phyloP scores from a whole-genome alignment of 805 yeast genomes.

The Candida suzukii region DNA sequence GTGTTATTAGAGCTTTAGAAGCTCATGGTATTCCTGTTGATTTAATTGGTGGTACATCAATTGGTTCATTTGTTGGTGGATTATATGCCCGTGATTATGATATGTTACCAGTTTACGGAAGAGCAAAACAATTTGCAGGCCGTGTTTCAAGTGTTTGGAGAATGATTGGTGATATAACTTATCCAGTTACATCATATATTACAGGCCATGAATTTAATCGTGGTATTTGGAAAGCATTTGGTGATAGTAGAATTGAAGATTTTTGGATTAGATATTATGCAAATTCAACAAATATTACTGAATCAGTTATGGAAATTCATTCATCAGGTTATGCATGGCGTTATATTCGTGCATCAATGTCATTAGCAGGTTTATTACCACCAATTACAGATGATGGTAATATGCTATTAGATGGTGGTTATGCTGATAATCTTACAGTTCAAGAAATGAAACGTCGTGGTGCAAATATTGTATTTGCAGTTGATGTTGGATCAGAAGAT shows the following conservation, averaged over 20 bases:
- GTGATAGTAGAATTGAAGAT: slow-evolving; percentile 88
- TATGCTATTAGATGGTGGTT: slow-evolving; percentile 95
- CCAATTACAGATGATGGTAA: slow-evolving; percentile 84
- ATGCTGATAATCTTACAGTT: slow-evolving; percentile 89
- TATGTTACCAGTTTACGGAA: slow-evolving; percentile 82
- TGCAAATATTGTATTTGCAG: slow-evolving; percentile 80
- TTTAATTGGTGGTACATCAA: slow-evolving; percentile 92
- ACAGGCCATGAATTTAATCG: slow-evolving; percentile 97
- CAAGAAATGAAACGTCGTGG: slow-evolving; percentile 87
- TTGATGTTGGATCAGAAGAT: slow-evolving; percentile 93
- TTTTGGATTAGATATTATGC: slow-evolving; percentile 88
- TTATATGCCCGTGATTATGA: slow-evolving; percentile 90
- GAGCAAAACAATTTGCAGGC: slow-evolving; percentile 79
- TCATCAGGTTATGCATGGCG: slow-evolving; percentile 93
- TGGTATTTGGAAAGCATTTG: slow-evolving; percentile 96
- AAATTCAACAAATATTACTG: slow-evolving; percentile 91
- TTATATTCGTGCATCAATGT: slow-evolving; percentile 92
- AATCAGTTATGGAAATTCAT: slow-evolving; percentile 92
- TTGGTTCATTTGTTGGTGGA: slow-evolving; percentile 95
- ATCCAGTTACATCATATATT: slow-evolving; percentile 90
- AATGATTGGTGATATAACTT: slow-evolving; percentile 73
- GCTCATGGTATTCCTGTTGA: slow-evolving; percentile 92
- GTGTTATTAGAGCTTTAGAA: slow-evolving; percentile 84
- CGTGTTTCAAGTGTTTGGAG: slow-evolving; percentile 86
- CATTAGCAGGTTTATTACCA: slow-evolving; percentile 88